Evolutionary conservation across 2,329 filamentous ascomycete species (phyloP).

Genomic region (Xenoacremonium recifei): DNA sequence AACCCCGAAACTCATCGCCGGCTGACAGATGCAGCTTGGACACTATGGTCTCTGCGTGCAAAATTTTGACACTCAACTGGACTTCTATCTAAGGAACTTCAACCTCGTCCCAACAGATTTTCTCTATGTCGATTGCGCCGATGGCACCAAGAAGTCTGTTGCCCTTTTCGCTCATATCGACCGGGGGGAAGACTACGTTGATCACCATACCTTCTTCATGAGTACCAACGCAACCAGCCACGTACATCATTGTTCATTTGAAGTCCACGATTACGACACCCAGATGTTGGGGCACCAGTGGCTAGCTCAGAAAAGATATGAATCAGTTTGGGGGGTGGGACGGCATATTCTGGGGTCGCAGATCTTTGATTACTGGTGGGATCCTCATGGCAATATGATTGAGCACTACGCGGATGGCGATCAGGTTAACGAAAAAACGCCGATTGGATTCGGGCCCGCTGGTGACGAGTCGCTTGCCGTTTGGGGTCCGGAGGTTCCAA

Average conservation of each 20-base stretch:
- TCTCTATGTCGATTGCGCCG: conserved; percentile 10
- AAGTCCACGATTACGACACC: conserved; percentile 61
- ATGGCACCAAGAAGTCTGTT: conserved; percentile 12
- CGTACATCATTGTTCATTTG: conserved; percentile 27
- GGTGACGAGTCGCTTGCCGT: conserved; percentile 7
- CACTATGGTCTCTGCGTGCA: conserved; percentile 7
- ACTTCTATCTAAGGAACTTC: conserved; percentile 39
- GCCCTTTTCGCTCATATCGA: conserved; percentile 54
- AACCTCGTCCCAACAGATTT: conserved; percentile 40
- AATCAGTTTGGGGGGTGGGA: conserved; percentile 59
- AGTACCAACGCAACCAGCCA: conserved; percentile 30
- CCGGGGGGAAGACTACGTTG: conserved; percentile 44
- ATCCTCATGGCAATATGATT: conserved; percentile 51
- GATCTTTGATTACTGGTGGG: conserved; percentile 64
- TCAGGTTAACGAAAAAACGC: conserved; percentile 50
- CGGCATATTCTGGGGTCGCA: conserved; percentile 59
- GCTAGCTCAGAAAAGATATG: conserved; percentile 51
- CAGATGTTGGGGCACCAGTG: conserved; percentile 60
- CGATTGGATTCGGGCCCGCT: conserved; percentile 23
- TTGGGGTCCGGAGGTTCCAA: conserved; percentile 19
- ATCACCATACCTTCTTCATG: conserved; percentile 57
- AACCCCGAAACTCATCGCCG: too few relatives aligned
- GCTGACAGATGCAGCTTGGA: conserved; percentile 1
- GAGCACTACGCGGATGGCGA: conserved; percentile 64
- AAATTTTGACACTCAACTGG: conserved; percentile 30